Evolutionary conservation across 345 rosid species (phyloP).

Genomic region (Bruguiera gymnorhiza): DNA sequence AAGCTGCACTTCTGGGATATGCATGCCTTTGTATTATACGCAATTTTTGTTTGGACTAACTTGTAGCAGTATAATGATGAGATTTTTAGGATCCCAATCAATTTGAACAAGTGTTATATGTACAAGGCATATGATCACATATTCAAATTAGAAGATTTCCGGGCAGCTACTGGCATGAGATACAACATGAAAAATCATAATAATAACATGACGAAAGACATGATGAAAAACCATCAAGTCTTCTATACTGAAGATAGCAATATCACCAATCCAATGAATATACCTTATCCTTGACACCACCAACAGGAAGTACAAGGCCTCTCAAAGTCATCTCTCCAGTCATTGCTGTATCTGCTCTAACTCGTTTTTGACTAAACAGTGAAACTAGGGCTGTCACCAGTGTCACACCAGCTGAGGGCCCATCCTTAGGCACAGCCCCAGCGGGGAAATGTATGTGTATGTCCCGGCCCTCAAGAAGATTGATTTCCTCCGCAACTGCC

Average conservation of each 20-base stretch:
- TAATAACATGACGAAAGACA: not conserved
- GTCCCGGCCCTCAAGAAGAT: constrained; percentile 83
- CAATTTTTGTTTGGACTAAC: not conserved
- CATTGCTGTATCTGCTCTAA: constrained; percentile 98
- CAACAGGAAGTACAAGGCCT: constrained; percentile 96
- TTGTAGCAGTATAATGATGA: not conserved
- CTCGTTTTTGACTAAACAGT: constrained; percentile 72
- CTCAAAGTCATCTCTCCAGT: constrained; percentile 98
- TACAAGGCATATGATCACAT: too few relatives aligned
- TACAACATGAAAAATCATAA: not conserved
- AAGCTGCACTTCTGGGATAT: constrained; percentile 3
- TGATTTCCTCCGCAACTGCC: constrained; percentile 54
- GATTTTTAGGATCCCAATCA: not conserved
- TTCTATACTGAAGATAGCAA: constrained; percentile 7
- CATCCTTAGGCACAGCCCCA: constrained; percentile 97
- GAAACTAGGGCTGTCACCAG: constrained; percentile 94
- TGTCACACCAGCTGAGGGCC: constrained; percentile 99
- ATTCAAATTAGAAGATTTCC: too few relatives aligned
- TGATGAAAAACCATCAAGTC: not conserved
- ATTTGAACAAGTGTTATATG: too few relatives aligned
- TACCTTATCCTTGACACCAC: constrained; percentile 97
- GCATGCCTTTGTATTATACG: not conserved
- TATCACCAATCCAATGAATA: not conserved
- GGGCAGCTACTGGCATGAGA: not conserved
- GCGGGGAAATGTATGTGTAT: constrained; percentile 98